A percentile compares a stretch with the other conserved stretches of the same genome.
These are phyloP conservation scores for Kockiozyma suomiensis DNA, from an alignment of 805 yeast species.

Conservation along the genomic window DNA sequence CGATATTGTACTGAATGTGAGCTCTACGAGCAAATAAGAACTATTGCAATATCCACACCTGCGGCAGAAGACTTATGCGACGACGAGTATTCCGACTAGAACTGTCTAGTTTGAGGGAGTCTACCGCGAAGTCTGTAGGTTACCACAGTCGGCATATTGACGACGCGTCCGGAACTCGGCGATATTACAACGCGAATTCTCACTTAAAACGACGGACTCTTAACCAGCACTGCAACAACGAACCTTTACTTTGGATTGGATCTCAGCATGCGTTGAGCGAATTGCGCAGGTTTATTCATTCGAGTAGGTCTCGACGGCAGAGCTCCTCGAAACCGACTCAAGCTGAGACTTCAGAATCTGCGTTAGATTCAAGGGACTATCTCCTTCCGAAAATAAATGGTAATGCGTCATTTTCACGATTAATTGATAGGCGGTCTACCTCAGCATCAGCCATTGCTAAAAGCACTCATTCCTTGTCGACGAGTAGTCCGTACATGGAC, in stretches of 20 bases:
- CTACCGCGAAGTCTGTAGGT: background rate
- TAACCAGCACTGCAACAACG: background rate
- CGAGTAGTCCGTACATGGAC: too few species aligned
- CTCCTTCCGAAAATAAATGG: background rate
- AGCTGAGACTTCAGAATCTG: background rate
- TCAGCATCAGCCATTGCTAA: too few species aligned
- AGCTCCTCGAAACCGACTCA: background rate
- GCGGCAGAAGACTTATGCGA: background rate
- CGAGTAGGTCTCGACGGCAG: background rate
- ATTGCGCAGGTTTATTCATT: background rate
- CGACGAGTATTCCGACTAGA: background rate
- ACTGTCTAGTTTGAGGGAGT: background rate
- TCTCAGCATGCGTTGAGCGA: background rate
- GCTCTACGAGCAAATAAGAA: background rate
- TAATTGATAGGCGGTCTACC: too few species aligned
- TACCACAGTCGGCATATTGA: background rate
- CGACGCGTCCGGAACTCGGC: background rate
- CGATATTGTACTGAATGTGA: background rate
- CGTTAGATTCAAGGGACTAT: background rate
- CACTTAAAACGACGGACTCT: background rate
- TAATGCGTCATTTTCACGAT: too few species aligned
- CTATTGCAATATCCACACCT: background rate
- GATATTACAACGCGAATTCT: background rate
- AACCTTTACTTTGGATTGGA: slow-evolving; percentile 1
- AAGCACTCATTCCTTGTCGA: too few species aligned